Conservation (phyloP, 441 rosid genomes). For the Mallotus japonicus region DNA sequence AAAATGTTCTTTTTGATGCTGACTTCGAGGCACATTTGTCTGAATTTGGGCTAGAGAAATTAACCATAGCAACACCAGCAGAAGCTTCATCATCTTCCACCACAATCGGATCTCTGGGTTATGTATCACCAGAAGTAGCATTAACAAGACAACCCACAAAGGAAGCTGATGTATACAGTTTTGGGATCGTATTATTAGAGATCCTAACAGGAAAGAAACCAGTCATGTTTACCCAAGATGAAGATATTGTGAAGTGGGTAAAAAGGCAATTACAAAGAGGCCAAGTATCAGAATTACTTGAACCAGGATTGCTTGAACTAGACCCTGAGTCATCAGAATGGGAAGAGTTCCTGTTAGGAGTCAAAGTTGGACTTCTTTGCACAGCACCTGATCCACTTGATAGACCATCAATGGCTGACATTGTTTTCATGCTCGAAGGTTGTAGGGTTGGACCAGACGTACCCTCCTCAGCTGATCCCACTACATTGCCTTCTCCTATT, state of each 20-base stretch:
- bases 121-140: slow-evolving; percentile 76
- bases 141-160: slow-evolving; percentile 59
- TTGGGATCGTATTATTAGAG: slow-evolving; percentile 86
- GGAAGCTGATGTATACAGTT: slow-evolving; percentile 89
- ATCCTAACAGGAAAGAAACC: slow-evolving; percentile 88
- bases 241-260: slow-evolving; percentile 97
- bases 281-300: slow-evolving; percentile 80
- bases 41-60: slow-evolving; percentile 71
- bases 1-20: slow-evolving; percentile 76
- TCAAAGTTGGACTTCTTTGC: slow-evolving; percentile 95
- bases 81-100: slow-evolving; percentile 69
- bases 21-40: slow-evolving; percentile 76
- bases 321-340: slow-evolving; percentile 98
- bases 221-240: slow-evolving; percentile 87
- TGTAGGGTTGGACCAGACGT: slow-evolving; percentile 91
- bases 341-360: slow-evolving; percentile 97
- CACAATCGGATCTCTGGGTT: slow-evolving; percentile 73
- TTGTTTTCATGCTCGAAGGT: slow-evolving; percentile 98
- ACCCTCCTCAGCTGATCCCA: slow-evolving; percentile 85
- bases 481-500: slow-evolving; percentile 73
- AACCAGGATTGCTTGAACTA: slow-evolving; percentile 90
- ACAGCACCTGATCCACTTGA: slow-evolving; percentile 91
- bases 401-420: slow-evolving; percentile 84
- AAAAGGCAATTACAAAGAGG: slow-evolving; percentile 92
- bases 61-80: slow-evolving; percentile 47